Conservation (phyloP, 2,329 filamentous ascomycete genomes). For the Lojkania enalia region DNA sequence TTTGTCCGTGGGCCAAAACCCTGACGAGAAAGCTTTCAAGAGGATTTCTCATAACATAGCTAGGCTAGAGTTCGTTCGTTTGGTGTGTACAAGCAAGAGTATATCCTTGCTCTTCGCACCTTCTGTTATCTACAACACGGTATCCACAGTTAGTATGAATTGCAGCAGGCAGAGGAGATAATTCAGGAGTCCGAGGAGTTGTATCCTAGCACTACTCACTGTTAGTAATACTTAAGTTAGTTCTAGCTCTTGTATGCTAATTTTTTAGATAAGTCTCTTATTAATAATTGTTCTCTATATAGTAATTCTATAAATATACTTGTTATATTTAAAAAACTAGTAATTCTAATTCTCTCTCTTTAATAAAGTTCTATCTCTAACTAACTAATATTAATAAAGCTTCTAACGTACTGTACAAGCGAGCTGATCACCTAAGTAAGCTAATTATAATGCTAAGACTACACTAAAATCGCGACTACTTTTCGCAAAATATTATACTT, state of each 20-base stretch:
- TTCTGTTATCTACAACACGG: not conserved
- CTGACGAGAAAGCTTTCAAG: not conserved
- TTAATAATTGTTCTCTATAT: not conserved
- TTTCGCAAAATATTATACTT: no score
- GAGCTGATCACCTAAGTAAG: no score
- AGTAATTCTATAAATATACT: no score
- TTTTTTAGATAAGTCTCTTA: not conserved
- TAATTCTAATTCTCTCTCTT: not conserved
- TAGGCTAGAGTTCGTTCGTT: not conserved
- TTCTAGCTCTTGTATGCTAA: not conserved
- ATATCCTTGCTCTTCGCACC: not conserved
- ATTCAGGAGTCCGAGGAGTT: not conserved
- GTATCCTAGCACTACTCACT: not conserved
- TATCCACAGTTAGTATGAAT: not conserved
- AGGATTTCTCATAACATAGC: not conserved
- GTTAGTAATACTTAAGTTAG: no score
- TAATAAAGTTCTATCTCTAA: not conserved
- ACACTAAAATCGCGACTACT: no score
- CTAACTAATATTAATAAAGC: not conserved
- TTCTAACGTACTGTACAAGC: no score
- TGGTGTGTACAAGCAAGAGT: not conserved
- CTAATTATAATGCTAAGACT: no score
- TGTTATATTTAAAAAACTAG: no score
- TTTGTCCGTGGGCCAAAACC: not conserved
- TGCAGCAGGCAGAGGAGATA: not conserved